Percentiles rank a stretch among this genome's conserved stretches.
These are phyloP conservation scores for Ormosia semicastrata DNA, from an alignment of 306 rosid species.

Conservation along the genomic window DNA sequence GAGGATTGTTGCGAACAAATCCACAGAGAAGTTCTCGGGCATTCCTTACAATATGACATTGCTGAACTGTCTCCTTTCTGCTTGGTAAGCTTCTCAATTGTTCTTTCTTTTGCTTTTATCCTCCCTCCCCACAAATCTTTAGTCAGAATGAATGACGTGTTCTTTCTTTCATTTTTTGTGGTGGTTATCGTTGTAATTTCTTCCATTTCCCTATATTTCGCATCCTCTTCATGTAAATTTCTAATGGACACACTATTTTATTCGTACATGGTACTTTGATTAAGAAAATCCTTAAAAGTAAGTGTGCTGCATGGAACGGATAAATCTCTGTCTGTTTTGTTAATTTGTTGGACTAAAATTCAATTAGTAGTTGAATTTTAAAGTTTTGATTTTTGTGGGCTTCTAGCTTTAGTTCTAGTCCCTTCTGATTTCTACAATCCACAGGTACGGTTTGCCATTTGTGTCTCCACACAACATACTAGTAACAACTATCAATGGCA, in stretches of 20 bases:
- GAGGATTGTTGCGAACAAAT: constrained; percentile 54
- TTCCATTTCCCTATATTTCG: background rate
- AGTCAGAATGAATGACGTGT: background rate
- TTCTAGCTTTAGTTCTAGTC: background rate
- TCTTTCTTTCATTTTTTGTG: background rate
- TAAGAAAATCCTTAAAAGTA: background rate
- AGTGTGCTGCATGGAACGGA: background rate
- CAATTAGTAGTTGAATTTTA: background rate
- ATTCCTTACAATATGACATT: constrained; percentile 82
- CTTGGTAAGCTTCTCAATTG: constrained; percentile 49
- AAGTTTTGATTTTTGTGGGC: background rate
- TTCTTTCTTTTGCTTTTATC: background rate
- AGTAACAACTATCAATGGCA: constrained; percentile 64
- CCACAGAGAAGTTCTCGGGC: constrained; percentile 79
- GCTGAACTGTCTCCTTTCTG: constrained; percentile 86
- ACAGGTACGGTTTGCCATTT: constrained; percentile 90
- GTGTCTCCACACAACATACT: constrained; percentile 72
- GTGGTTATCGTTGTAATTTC: background rate
- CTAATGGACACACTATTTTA: background rate
- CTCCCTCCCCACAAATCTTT: background rate
- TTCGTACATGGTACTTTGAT: background rate
- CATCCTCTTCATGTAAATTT: background rate
- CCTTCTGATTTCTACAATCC: background rate
- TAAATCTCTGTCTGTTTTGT: background rate
- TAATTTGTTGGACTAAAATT: background rate